Percentiles rank a stretch among this genome's conserved stretches.
phyloP scores from a whole-genome alignment of 2,329 filamentous ascomycete genomes.

The Leptographium lundbergii region DNA sequence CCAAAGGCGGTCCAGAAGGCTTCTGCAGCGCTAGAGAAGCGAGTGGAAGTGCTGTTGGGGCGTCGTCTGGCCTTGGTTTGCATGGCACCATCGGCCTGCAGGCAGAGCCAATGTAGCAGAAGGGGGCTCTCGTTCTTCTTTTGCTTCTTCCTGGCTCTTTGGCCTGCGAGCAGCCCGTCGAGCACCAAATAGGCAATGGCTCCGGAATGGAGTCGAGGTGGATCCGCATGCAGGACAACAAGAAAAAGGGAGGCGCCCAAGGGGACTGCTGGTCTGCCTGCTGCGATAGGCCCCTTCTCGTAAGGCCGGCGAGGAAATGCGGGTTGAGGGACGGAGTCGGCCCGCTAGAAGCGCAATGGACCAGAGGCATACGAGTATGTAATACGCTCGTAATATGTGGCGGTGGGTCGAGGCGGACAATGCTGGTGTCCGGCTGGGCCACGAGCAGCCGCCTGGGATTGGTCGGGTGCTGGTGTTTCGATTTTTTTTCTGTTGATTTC shows the following conservation, averaged over 20 bases:
- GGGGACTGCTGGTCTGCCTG: background rate
- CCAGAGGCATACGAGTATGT: background rate
- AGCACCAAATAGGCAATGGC: background rate
- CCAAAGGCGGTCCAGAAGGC: background rate
- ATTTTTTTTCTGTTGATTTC: background rate
- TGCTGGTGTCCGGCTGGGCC: too few species aligned
- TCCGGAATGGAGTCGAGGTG: background rate
- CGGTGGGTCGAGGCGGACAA: too few species aligned
- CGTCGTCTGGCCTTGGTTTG: background rate
- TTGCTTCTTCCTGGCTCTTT: background rate
- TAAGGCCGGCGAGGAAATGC: background rate
- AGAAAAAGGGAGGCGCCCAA: background rate
- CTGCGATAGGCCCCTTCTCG: background rate
- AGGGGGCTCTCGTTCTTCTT: background rate
- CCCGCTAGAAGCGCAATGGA: background rate
- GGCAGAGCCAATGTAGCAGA: background rate
- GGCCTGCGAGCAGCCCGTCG: background rate
- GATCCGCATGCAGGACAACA: background rate
- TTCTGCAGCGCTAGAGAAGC: background rate
- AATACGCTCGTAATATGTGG: background rate
- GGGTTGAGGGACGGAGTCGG: background rate
- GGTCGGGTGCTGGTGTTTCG: too few species aligned
- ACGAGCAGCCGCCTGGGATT: too few species aligned
- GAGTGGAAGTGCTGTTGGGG: background rate
- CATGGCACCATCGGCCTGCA: background rate